phyloP scores from a whole-genome alignment of 192 early-diverging fungal genomes.

The Geranomyces michiganensis region DNA sequence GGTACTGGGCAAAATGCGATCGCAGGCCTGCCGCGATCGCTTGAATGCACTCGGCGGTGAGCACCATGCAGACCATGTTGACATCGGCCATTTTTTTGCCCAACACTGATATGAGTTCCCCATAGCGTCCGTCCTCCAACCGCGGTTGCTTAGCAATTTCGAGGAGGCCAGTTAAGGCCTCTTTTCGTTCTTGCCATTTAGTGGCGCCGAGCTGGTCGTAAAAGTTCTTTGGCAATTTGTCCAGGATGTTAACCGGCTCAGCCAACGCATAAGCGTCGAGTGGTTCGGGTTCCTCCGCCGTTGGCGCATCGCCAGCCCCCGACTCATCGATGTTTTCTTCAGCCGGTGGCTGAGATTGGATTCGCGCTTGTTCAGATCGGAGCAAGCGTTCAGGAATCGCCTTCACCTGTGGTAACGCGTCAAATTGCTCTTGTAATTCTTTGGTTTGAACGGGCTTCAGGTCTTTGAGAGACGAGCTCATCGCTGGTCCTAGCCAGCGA shows the following conservation, averaged over 20 bases:
- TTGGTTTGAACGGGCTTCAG: conserved; percentile 94
- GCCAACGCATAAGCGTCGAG: conserved; percentile 81
- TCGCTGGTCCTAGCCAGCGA: conserved; percentile 87
- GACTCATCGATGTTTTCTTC: conserved; percentile 35
- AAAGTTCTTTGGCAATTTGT: conserved; percentile 83
- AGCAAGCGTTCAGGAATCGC: conserved; percentile 71
- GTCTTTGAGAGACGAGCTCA: conserved; percentile 74
- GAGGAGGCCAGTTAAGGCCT: conserved; percentile 78
- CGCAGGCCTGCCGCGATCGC: conserved; percentile 79
- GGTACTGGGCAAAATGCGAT: conserved; percentile 78
- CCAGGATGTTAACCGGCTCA: conserved; percentile 89
- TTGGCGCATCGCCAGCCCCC: conserved; percentile 42
- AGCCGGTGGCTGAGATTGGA: conserved; percentile 43
- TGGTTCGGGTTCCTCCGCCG: conserved; percentile 49
- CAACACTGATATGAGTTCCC: conserved; percentile 79
- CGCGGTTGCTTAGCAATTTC: conserved; percentile 72
- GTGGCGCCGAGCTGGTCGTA: conserved; percentile 73
- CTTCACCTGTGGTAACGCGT: conserved; percentile 62
- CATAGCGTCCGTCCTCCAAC: conserved; percentile 74
- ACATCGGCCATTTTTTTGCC: conserved; percentile 78
- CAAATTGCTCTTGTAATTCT: conserved; percentile 87
- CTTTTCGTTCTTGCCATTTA: conserved; percentile 98
- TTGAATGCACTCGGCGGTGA: conserved; percentile 82
- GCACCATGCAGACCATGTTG: conserved; percentile 82
- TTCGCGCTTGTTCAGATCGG: conserved; percentile 75